A percentile compares a stretch with the other conserved stretches of the same genome.
These are phyloP conservation scores for Cinnamomum chago DNA, from an alignment of 164 flowering plant species.

Conservation along the genomic window DNA sequence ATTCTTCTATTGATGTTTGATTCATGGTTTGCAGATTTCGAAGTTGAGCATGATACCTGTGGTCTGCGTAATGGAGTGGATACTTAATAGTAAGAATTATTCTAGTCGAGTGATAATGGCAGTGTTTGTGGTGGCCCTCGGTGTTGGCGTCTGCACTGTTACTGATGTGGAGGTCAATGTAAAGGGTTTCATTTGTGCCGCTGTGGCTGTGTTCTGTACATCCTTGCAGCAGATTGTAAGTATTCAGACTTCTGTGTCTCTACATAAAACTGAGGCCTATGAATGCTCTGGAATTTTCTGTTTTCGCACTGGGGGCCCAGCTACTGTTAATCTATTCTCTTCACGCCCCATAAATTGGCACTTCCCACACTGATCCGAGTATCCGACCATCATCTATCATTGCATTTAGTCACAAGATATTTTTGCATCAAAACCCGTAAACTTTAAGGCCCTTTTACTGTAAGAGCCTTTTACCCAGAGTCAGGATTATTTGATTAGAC, in stretches of 20 bases:
- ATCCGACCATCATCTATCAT: too few species aligned
- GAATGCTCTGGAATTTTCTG: background rate
- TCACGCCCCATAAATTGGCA: too few species aligned
- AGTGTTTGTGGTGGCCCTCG: slow-evolving; percentile 71
- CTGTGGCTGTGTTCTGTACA: slow-evolving; percentile 64
- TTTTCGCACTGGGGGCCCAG: background rate
- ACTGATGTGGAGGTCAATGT: slow-evolving; percentile 83
- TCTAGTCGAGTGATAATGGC: slow-evolving; percentile 57
- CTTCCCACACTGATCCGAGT: too few species aligned
- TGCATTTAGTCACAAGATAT: too few species aligned
- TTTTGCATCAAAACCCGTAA: too few species aligned
- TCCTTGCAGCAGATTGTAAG: slow-evolving; percentile 92
- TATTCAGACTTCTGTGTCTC: slow-evolving; percentile 4
- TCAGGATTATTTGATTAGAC: too few species aligned
- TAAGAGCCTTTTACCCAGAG: too few species aligned
- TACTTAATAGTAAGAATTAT: slow-evolving; percentile 63
- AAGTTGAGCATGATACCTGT: slow-evolving; percentile 62
- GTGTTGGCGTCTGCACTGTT: slow-evolving; percentile 86
- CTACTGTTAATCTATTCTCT: background rate
- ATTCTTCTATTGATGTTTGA: background rate
- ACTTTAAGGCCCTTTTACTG: too few species aligned
- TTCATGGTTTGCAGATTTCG: slow-evolving; percentile 52
- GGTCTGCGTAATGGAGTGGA: slow-evolving; percentile 88
- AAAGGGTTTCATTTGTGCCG: slow-evolving; percentile 78
- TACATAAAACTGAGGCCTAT: background rate